Evolutionary conservation across 75 land plant genomes (phyloP), one percentile per base, ranked within the genome.

Genomic region (Picea glauca): DNA sequence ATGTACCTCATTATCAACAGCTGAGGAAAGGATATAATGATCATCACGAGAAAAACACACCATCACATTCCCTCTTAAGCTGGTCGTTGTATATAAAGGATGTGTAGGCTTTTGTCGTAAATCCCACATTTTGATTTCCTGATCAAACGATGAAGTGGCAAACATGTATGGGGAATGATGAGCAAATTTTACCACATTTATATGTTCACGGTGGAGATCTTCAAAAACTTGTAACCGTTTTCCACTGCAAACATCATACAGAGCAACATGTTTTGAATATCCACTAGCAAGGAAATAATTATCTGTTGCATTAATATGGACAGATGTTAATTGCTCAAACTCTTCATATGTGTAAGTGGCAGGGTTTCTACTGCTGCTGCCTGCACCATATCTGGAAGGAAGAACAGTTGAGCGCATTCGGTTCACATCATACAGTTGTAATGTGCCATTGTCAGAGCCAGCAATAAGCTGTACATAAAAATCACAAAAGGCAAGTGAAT

Each of bases 41-140:
- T 94, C 96, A 80, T 94, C 92, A 31, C 85, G 94, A 77, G 96
- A 92, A 84, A 94, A 94, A 84, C 96, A 94, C 59, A 89, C 94
- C 96, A 94, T 94, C 50, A 94, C 96, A 84, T 92, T 94, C 74
- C 96, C 96, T 65, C 86, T 81, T 14, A 88, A 83, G 74, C 92
- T 94, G 50, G 75, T 83, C 62, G 84, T 89, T 23, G 94, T 84
- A 79, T 94, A 92, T 60, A 93, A 81, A 78, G 96, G 96, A 33
- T 46, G 79, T 8, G 73, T 80, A 21, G 88, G 86, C 62, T 81
- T 88, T 85, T 88, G 93, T 74, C 96, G 84, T 58, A 94, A 76
- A 64, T 94, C 96, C 96, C 96, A 94, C 94, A 92, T 75, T 77
- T 92, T 94, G 32, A 94, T 86, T 74, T 90, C 88, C 74, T 88